Percentiles rank a stretch among this genome's conserved stretches.
phyloP scores from a whole-genome alignment of 768 basidiomycete species.

The Russula abietina region DNA sequence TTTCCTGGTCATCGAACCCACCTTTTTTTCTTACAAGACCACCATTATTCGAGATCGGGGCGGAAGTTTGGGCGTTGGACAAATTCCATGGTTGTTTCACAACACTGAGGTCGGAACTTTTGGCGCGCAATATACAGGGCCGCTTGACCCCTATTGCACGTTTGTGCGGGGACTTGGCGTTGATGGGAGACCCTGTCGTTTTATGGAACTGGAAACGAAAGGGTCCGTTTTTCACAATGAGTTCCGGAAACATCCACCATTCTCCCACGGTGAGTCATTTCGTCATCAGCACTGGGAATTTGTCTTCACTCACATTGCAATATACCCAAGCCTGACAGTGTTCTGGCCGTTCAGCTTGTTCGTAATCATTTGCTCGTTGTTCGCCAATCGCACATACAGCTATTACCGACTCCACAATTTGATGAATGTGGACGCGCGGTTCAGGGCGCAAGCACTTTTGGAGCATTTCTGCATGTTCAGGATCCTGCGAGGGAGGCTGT shows the following conservation, averaged over 20 bases:
- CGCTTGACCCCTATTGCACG: constrained; percentile 16
- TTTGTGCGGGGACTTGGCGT: constrained; percentile 21
- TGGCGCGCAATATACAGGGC: constrained; percentile 6
- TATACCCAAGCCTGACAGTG: constrained; percentile 20
- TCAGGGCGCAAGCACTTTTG: constrained; percentile 7
- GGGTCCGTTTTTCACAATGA: constrained; percentile 19
- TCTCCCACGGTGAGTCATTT: constrained; percentile 23
- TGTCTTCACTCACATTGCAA: not conserved
- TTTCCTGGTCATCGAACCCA: not conserved
- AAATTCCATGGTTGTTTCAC: constrained; percentile 32
- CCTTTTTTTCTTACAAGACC: not conserved
- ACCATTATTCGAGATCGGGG: constrained; percentile 10
- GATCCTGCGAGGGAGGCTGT: constrained; percentile 28
- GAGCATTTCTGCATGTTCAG: constrained; percentile 26
- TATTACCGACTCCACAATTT: constrained; percentile 26
- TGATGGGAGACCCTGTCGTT: constrained; percentile 23
- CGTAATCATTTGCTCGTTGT: constrained; percentile 30
- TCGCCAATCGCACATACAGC: constrained; percentile 28
- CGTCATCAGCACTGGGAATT: not conserved
- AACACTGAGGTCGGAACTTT: constrained; percentile 6
- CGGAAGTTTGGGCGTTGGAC: constrained; percentile 29
- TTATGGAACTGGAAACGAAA: constrained; percentile 24
- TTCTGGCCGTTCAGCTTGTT: constrained; percentile 30
- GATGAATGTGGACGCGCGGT: constrained; percentile 14
- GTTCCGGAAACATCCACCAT: constrained; percentile 14